Conservation (phyloP, 2,329 filamentous ascomycete genomes). For the Cordyceps javanica region DNA sequence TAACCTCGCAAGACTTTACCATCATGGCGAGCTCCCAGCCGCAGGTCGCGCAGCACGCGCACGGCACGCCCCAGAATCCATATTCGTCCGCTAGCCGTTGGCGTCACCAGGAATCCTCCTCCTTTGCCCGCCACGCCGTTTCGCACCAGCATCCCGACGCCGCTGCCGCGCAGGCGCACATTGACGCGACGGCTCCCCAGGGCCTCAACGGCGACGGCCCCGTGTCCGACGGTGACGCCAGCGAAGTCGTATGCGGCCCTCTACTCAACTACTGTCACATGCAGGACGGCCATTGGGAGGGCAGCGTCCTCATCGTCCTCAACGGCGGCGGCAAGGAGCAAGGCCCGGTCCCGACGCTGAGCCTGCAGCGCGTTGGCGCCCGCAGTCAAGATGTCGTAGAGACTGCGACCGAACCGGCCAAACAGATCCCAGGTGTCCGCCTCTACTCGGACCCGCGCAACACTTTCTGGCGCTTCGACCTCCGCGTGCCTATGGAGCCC, state of each 20-base stretch:
- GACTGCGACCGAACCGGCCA: background rate
- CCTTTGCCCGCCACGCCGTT: constrained; percentile 45
- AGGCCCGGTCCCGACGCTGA: constrained; percentile 52
- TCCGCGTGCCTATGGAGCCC: constrained; percentile 68
- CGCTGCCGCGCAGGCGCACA: constrained; percentile 29
- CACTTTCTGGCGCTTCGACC: constrained; percentile 92
- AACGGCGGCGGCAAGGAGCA: constrained; percentile 60
- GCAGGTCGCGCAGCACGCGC: background rate
- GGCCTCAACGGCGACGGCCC: constrained; percentile 15
- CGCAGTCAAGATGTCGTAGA: constrained; percentile 23
- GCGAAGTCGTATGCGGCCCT: constrained; percentile 64
- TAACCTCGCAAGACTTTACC: background rate
- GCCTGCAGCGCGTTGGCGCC: constrained; percentile 39
- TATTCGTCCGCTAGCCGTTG: constrained; percentile 52
- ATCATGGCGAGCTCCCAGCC: background rate
- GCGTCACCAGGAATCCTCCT: constrained; percentile 58
- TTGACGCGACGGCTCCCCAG: constrained; percentile 18
- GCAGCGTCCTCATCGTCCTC: constrained; percentile 79
- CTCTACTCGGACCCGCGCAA: constrained; percentile 59
- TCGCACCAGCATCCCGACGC: constrained; percentile 44
- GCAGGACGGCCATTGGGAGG: constrained; percentile 69
- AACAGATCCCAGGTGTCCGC: constrained; percentile 44
- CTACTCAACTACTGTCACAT: constrained; percentile 73
- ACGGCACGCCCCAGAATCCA: constrained; percentile 34
- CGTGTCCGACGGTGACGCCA: constrained; percentile 34